These are phyloP conservation scores for Mycena rosella DNA, from an alignment of 768 basidiomycete genomes.

Conservation along the genomic window DNA sequence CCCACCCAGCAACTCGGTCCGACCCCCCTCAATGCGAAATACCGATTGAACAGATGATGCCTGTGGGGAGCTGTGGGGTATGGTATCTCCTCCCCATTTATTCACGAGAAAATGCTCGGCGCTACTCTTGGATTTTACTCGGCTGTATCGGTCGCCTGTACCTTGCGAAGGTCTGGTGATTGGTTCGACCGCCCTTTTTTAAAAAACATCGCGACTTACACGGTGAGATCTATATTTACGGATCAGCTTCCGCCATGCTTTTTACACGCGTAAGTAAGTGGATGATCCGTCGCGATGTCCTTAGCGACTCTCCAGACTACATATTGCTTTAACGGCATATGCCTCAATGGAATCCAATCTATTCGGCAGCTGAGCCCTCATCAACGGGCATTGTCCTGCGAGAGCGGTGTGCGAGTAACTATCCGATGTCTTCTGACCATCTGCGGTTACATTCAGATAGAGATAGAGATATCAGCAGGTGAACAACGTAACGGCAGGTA, in stretches of 20 bases:
- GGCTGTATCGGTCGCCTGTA: no score
- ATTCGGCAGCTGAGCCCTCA: not conserved
- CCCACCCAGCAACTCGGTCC: constrained; percentile 20
- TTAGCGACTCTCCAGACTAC: not conserved
- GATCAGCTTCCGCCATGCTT: constrained; percentile 12
- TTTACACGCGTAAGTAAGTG: constrained; percentile 10
- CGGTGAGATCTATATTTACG: no score
- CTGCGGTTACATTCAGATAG: not conserved
- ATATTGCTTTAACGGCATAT: constrained; percentile 1
- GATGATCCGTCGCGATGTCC: constrained; percentile 12
- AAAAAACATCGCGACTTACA: no score
- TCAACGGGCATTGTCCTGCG: no score
- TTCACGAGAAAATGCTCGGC: not conserved
- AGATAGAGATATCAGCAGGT: not conserved
- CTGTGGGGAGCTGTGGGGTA: no score
- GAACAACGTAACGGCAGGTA: no score
- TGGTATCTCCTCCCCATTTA: no score
- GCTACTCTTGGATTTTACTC: not conserved
- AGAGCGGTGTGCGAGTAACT: constrained; percentile 1
- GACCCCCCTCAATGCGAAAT: not conserved
- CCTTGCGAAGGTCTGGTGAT: not conserved
- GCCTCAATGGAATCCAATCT: not conserved
- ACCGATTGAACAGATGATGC: not conserved
- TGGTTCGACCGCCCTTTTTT: not conserved
- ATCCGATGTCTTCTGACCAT: constrained; percentile 20